Evolutionary conservation across 75 land plant genomes (phyloP).

Genomic region (Pinus albicaulis): DNA sequence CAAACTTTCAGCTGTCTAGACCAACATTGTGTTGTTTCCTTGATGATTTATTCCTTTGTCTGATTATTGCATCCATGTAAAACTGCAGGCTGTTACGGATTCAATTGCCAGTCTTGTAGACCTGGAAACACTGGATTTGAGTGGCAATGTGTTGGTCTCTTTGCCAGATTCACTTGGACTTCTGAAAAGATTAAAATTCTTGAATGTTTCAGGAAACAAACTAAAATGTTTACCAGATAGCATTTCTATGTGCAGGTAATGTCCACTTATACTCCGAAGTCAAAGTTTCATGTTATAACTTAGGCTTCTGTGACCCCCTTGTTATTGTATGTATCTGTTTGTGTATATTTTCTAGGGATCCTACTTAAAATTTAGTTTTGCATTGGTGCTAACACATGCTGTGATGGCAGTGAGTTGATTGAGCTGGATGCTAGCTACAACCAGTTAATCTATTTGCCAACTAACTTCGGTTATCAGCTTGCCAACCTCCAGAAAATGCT

Average conservation of each 20-base stretch:
- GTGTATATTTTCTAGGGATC: background rate
- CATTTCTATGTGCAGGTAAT: conserved; percentile 44
- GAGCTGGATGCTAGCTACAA: conserved; percentile 44
- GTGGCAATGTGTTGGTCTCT: conserved; percentile 22
- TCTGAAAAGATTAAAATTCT: conserved; percentile 26
- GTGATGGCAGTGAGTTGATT: conserved; percentile 25
- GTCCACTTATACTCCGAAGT: background rate
- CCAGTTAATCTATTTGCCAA: conserved; percentile 29
- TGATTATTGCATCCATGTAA: background rate
- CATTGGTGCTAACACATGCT: background rate
- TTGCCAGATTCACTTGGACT: conserved; percentile 52
- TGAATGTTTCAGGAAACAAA: conserved; percentile 31
- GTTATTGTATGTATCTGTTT: background rate
- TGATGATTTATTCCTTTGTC: background rate
- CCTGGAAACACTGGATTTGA: conserved; percentile 33
- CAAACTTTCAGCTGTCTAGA: background rate
- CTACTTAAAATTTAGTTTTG: background rate
- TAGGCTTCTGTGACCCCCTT: background rate
- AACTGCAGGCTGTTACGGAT: conserved; percentile 35
- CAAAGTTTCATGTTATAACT: background rate
- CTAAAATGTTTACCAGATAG: conserved; percentile 38
- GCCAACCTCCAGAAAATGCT: conserved; percentile 25
- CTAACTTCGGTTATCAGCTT: conserved; percentile 27
- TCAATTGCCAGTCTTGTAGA: conserved; percentile 40
- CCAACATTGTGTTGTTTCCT: background rate